These are phyloP conservation scores for Yamadazyma siamensis DNA, from an alignment of 1,139 yeast species.

Conservation along the genomic window DNA sequence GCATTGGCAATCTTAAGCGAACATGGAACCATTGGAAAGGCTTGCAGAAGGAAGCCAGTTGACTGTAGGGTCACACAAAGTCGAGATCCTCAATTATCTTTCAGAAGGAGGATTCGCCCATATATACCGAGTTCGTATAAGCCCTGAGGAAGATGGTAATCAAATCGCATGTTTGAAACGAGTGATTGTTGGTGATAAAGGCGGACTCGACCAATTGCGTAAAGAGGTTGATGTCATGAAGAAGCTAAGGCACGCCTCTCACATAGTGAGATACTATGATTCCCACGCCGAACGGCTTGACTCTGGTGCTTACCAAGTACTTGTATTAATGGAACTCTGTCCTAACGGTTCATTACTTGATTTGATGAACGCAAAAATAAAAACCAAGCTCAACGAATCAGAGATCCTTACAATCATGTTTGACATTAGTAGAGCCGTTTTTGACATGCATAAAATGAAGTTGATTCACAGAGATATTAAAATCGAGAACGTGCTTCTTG, in stretches of 20 bases:
- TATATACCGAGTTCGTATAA: slow-evolving; percentile 57
- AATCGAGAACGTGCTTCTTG: slow-evolving; percentile 89
- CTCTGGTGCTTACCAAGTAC: slow-evolving; percentile 62
- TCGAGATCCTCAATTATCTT: slow-evolving; percentile 33
- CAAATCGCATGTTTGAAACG: slow-evolving; percentile 66
- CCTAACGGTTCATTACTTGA: slow-evolving; percentile 69
- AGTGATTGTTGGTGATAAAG: slow-evolving; percentile 69
- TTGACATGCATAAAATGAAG: slow-evolving; percentile 64
- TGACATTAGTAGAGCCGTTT: slow-evolving; percentile 64
- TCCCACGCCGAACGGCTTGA: slow-evolving; percentile 70
- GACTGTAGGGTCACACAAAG: slow-evolving; percentile 43
- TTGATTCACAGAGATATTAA: slow-evolving; percentile 82
- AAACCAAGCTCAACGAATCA: slow-evolving; percentile 56
- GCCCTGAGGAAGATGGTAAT: slow-evolving; percentile 31
- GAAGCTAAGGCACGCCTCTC: slow-evolving; percentile 49
- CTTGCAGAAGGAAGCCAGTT: slow-evolving; percentile 40
- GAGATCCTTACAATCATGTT: slow-evolving; percentile 66
- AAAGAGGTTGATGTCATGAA: slow-evolving; percentile 85
- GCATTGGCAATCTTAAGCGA: too few species aligned
- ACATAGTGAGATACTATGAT: slow-evolving; percentile 68
- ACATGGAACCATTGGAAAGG: slow-evolving; percentile 29
- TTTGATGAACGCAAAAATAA: slow-evolving; percentile 68
- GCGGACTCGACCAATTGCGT: slow-evolving; percentile 59
- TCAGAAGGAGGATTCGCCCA: slow-evolving; percentile 53
- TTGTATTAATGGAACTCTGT: slow-evolving; percentile 76